Conservation (phyloP, 108 stramenopile species). For the Skeletonema costatum region DNA sequence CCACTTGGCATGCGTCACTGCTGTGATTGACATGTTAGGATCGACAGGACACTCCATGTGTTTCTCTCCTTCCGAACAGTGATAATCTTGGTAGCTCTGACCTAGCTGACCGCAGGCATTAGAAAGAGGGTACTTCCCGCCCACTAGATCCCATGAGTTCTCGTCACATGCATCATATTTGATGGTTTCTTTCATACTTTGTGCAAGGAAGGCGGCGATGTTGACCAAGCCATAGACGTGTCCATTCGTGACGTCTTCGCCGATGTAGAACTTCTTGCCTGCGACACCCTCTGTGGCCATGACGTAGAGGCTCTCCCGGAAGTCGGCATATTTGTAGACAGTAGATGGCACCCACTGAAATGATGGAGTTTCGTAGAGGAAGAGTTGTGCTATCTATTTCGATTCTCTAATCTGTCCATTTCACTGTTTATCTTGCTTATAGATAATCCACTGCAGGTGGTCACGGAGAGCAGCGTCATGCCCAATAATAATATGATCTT, state of each 20-base stretch:
- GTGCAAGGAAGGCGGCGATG: too few species aligned
- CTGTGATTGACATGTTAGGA: too few species aligned
- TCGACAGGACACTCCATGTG: too few species aligned
- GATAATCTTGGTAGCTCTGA: not conserved
- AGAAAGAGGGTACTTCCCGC: not conserved
- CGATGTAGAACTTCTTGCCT: constrained; percentile 23
- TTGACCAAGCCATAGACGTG: constrained; percentile 34
- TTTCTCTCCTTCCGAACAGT: too few species aligned
- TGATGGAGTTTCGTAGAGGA: constrained; percentile 32
- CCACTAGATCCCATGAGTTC: constrained; percentile 23
- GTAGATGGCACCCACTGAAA: constrained; percentile 9
- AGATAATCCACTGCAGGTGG: not conserved
- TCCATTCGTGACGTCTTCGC: constrained; percentile 6
- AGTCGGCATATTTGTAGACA: constrained; percentile 25
- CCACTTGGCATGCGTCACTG: too few species aligned
- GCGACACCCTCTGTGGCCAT: constrained; percentile 12
- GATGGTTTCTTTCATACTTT: constrained; percentile 43
- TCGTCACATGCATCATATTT: constrained; percentile 57
- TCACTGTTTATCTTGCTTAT: not conserved
- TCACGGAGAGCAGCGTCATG: not conserved
- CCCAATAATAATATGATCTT: constrained; percentile 19
- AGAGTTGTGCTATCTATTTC: constrained; percentile 24
- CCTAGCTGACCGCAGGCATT: not conserved
- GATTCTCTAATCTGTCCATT: constrained; percentile 7
- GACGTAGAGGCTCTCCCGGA: constrained; percentile 7